Conservation (phyloP, 192 early-diverging fungal genomes). For the Linnemannia schmuckeri region DNA sequence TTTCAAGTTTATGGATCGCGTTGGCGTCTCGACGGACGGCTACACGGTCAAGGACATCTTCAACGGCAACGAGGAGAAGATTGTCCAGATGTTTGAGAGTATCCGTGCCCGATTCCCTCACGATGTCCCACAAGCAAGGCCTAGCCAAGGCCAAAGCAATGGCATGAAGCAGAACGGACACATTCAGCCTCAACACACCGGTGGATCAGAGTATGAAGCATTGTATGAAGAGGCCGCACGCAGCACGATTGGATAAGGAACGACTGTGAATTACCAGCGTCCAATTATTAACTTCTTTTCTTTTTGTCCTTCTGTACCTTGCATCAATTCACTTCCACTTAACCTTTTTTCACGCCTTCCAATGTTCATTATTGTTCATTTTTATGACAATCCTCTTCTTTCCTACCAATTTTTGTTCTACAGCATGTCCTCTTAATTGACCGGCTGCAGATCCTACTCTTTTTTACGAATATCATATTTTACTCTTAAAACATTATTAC, state of each 20-base stretch:
- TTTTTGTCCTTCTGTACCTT: neutral
- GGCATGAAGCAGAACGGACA: constrained; percentile 14
- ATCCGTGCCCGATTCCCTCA: constrained; percentile 24
- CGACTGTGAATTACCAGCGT: neutral
- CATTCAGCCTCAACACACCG: constrained; percentile 23
- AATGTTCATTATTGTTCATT: neutral
- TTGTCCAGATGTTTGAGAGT: constrained; percentile 31
- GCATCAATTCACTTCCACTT: neutral
- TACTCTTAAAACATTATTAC: neutral
- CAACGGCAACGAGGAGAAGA: constrained; percentile 35
- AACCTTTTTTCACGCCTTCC: neutral
- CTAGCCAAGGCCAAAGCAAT: constrained; percentile 4
- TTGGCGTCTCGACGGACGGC: constrained; percentile 60
- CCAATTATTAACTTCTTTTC: neutral
- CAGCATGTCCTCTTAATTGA: constrained; percentile 5
- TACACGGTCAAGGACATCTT: constrained; percentile 64
- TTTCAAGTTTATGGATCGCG: constrained; percentile 66
- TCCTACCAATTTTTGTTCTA: neutral
- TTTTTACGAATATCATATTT: constrained; percentile 8
- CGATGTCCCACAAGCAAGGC: constrained; percentile 6
- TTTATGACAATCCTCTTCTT: neutral
- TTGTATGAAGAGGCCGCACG: constrained; percentile 32
- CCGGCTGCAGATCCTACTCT: neutral
- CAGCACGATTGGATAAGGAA: constrained; percentile 25
- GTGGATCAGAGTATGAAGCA: constrained; percentile 38